Base-by-base conservation (phyloP, 352 stramenopile species). In the Thalassiosira livingstoniorum region DNA sequence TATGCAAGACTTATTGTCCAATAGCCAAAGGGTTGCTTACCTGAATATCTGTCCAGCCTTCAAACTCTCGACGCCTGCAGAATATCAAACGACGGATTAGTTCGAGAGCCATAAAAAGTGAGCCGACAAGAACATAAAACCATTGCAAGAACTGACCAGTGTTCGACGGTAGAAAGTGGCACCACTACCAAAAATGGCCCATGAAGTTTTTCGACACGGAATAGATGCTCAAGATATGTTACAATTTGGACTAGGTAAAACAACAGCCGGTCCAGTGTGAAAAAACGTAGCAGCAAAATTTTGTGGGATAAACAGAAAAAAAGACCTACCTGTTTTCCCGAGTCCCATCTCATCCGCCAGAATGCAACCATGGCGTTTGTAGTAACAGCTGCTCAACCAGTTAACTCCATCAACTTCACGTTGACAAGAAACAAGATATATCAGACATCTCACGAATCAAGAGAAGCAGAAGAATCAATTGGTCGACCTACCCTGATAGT, bases 331-430 rank as follows among this genome's bases (percentile, higher is more conserved):
- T 2, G 97, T 98, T 87, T 98, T 98, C 60, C 96, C 96, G 0
- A 98, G 90, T 11, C 95, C 98, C 97, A 99, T 99, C 87, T 99
- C 98, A 86, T 99, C 98, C 5, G 98, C 98, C 7, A 99, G 92
- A 88, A 99, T 98, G 75, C 96, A 99, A 18, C 98, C 96, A 34
- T 93, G 82, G n/a, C 94, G 89, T 77, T 99, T 97, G 82, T 99
- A 99, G 92, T 96, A 99, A 86, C 98, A 99, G 74, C 97, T 98
- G 45, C 99, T 91, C 86, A 99, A 96, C 98, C 98, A 99, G 78
- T 99, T 99, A 1, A 99, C 96, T 43, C 98, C 98, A 23, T 98
- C 97, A 55, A 99, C 91, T 72, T 29, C 21, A 23, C 4, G 21
- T 58, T 4, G 47, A 29, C 11, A 58, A 5, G n/a, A 23, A 58